phyloP scores from a whole-genome alignment of 768 basidiomycete species.

The Rhodosporidiobolus odoratus region DNA sequence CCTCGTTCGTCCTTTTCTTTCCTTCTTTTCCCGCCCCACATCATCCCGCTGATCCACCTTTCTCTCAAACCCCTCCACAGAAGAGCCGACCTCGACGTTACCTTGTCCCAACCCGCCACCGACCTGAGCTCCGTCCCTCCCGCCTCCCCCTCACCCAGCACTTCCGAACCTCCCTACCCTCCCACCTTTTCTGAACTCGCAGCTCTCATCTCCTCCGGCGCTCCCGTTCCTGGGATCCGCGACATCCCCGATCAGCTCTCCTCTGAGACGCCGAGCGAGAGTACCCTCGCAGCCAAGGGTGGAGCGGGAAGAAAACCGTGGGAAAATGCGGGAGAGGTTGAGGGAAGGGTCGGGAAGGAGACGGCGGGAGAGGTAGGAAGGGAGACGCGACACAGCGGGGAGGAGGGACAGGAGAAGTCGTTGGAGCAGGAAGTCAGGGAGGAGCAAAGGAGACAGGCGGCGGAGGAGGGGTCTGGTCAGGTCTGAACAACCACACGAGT shows the following conservation, averaged over 20 bases:
- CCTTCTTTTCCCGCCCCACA: not conserved
- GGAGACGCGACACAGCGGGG: not conserved
- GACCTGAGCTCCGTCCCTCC: not conserved
- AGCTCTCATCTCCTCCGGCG: conserved; percentile 35
- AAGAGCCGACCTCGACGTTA: not conserved
- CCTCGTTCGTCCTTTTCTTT: not conserved
- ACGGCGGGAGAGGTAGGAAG: not conserved
- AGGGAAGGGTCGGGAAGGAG: not conserved
- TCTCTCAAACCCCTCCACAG: not conserved
- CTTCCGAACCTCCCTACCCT: conserved; percentile 38
- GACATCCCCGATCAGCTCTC: conserved; percentile 39
- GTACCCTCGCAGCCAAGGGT: conserved; percentile 1
- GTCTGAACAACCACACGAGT: no score
- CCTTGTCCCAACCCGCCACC: not conserved
- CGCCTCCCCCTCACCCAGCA: not conserved
- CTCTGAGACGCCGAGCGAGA: conserved; percentile 20
- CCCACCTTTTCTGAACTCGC: conserved; percentile 40
- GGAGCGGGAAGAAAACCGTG: conserved; percentile 37
- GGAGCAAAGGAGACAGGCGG: not conserved
- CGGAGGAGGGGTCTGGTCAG: not conserved
- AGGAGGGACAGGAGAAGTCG: not conserved
- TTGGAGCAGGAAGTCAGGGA: not conserved
- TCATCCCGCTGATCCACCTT: not conserved
- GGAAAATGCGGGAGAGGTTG: conserved; percentile 17
- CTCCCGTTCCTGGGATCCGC: conserved; percentile 39